Evolutionary conservation across 345 rosid species (phyloP).

Genomic region (Angophora floribunda): DNA sequence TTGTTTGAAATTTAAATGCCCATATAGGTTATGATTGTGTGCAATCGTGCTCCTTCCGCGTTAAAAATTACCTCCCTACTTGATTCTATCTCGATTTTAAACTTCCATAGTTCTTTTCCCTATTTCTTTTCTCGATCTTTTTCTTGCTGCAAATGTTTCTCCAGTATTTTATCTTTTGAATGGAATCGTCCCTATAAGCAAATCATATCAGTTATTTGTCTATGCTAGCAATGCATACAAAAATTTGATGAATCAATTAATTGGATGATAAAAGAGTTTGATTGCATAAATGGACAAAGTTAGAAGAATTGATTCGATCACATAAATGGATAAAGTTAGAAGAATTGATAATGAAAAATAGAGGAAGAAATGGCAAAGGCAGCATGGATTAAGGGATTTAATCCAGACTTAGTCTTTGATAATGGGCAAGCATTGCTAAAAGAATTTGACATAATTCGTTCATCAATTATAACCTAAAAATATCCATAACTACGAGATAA

Average conservation of each 20-base stretch:
- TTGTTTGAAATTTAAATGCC: neutral
- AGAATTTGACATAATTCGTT: neutral
- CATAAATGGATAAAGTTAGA: neutral
- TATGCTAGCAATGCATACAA: neutral
- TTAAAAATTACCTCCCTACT: neutral
- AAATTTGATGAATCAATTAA: neutral
- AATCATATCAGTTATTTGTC: no score
- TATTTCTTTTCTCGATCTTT: neutral
- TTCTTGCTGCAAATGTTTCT: neutral
- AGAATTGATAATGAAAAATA: neutral
- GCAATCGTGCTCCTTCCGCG: neutral
- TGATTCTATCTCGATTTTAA: neutral
- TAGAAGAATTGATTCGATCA: no score
- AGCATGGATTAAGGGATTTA: neutral
- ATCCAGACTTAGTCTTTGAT: neutral
- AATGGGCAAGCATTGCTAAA: neutral
- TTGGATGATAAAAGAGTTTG: neutral
- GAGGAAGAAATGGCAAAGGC: neutral
- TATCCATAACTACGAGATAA: neutral
- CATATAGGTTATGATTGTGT: neutral
- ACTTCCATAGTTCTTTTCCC: no score
- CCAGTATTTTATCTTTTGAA: neutral
- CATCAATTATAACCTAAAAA: neutral
- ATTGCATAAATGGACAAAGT: no score
- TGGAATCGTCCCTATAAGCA: neutral